phyloP scores from a whole-genome alignment of 176 grass and related monocot genomes.

The Rhynchospora tenuis region DNA sequence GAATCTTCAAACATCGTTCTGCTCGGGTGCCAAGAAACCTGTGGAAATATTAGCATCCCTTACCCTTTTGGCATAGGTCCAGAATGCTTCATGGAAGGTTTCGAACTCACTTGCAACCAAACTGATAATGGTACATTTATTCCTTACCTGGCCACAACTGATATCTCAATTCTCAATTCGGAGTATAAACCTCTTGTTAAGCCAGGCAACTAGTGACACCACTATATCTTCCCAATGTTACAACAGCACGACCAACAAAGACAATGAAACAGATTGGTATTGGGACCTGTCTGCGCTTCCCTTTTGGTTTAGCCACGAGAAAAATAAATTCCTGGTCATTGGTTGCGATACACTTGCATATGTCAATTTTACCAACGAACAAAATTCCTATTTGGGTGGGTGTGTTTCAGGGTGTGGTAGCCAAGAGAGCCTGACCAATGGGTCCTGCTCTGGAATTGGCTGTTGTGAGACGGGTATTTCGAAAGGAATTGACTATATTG shows the following conservation, averaged over 20 bases:
- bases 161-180: background rate
- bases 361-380: background rate
- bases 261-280: background rate
- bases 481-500: background rate
- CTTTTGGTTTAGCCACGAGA: background rate
- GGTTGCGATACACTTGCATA: background rate
- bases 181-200: background rate
- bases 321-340: background rate
- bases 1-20: background rate
- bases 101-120: background rate
- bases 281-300: background rate
- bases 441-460: constrained; percentile 18
- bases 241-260: background rate
- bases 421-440: background rate
- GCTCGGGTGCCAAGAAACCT: background rate
- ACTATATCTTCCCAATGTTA: background rate
- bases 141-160: background rate
- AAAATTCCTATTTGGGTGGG: background rate
- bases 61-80: background rate
- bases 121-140: background rate
- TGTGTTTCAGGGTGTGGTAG: background rate
- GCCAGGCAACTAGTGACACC: background rate
- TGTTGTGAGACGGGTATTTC: constrained; percentile 23
- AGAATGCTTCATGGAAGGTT: background rate
- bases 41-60: background rate